A percentile compares a stretch with the other conserved stretches of the same genome.
Evolutionary conservation across 2,329 filamentous ascomycete genomes (phyloP).

Genomic region (Penicillium capsulatum): DNA sequence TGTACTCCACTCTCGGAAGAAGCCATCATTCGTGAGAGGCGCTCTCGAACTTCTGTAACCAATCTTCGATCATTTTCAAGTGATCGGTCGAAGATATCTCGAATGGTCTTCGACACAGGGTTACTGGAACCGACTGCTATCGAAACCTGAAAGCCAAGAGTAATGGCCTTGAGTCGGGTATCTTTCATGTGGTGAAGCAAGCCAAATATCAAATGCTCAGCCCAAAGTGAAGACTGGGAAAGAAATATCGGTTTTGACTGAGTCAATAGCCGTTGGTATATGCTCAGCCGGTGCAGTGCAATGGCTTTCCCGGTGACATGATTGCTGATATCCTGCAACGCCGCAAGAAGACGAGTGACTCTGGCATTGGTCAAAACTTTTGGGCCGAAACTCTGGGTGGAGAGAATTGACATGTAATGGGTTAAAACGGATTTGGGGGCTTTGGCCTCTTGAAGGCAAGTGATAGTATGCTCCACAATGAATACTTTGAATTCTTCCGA

Average conservation of each 20-base stretch:
- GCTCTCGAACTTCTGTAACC: slow-evolving; percentile 63
- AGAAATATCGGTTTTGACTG: slow-evolving; percentile 69
- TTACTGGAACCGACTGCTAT: slow-evolving; percentile 66
- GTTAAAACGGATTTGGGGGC: slow-evolving; percentile 73
- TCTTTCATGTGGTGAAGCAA: slow-evolving; percentile 76
- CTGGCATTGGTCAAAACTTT: slow-evolving; percentile 71
- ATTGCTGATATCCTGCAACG: slow-evolving; percentile 68
- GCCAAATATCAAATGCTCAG: slow-evolving; percentile 74
- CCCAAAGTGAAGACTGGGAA: slow-evolving; percentile 67
- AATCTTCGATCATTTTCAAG: slow-evolving; percentile 57
- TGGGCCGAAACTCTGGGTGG: slow-evolving; percentile 70
- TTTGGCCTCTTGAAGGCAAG: slow-evolving; percentile 63
- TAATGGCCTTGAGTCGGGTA: slow-evolving; percentile 68
- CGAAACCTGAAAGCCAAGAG: slow-evolving; percentile 67
- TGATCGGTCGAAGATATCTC: slow-evolving; percentile 49
- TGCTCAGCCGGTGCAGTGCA: slow-evolving; percentile 67
- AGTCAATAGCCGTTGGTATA: slow-evolving; percentile 72
- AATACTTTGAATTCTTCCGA: slow-evolving; percentile 75
- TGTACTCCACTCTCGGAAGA: slow-evolving; percentile 56
- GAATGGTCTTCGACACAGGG: slow-evolving; percentile 61
- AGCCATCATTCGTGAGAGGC: slow-evolving; percentile 63
- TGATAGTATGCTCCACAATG: slow-evolving; percentile 75
- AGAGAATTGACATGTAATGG: slow-evolving; percentile 74
- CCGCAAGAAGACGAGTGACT: slow-evolving; percentile 64
- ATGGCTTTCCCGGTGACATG: slow-evolving; percentile 77